phyloP scores from a whole-genome alignment of 1,284 basidiomycete species.

The Omphalotus olearius region DNA sequence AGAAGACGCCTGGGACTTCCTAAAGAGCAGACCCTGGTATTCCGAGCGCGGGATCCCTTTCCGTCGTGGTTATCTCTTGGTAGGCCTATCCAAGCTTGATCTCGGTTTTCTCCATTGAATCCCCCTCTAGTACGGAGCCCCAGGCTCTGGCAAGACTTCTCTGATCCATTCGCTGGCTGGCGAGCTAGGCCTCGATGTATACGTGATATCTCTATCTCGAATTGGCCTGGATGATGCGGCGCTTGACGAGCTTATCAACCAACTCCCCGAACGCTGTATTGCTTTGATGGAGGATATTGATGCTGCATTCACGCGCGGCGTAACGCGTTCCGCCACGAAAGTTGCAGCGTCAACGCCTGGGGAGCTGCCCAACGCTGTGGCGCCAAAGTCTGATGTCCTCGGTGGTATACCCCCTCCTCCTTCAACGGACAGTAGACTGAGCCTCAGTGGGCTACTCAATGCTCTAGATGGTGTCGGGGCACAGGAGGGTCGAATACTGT shows the following conservation, averaged over 20 bases:
- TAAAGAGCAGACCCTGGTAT: constrained; percentile 66
- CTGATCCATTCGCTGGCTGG: constrained; percentile 74
- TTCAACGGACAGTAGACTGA: constrained; percentile 34
- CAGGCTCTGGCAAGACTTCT: constrained; percentile 75
- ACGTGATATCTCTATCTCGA: constrained; percentile 72
- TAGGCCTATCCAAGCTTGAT: constrained; percentile 23
- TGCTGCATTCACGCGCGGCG: constrained; percentile 58
- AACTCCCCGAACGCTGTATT: constrained; percentile 66
- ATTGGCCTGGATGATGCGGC: constrained; percentile 62
- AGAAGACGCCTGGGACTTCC: constrained; percentile 64
- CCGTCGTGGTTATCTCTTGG: constrained; percentile 66
- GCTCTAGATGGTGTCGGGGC: constrained; percentile 74
- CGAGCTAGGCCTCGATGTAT: constrained; percentile 71
- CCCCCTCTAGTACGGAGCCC: constrained; percentile 52
- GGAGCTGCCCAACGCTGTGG: no score
- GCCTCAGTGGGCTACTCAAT: constrained; percentile 69
- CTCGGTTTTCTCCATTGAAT: not conserved
- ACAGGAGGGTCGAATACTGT: constrained; percentile 72
- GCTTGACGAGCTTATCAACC: constrained; percentile 56
- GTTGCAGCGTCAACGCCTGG: no score
- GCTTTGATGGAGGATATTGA: constrained; percentile 82
- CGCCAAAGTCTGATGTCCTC: not conserved
- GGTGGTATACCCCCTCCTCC: constrained; percentile 9
- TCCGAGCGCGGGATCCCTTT: constrained; percentile 67
- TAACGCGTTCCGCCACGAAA: constrained; percentile 38